Evolutionary conservation across 768 basidiomycete genomes (phyloP), one percentile per base, ranked within the genome.

Genomic region (Boletus bicolor): DNA sequence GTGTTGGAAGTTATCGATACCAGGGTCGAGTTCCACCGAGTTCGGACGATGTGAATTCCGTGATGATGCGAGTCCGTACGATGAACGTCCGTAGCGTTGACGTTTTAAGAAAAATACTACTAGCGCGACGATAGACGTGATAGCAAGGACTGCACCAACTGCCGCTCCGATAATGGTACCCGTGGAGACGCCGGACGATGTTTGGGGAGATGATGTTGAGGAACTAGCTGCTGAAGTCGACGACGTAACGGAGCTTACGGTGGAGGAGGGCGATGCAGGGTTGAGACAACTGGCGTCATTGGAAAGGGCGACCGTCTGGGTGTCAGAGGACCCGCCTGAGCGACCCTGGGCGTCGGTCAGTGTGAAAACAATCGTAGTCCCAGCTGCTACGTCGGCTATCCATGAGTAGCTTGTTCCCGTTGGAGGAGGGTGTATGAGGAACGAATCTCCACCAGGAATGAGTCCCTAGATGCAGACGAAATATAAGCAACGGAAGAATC

Each of bases 251-350:
- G 66, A 26, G 17, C 61, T 60, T n/a, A 57, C 51, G n/a, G 75
- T 85, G 5, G 82, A 80, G 12, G 82, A 77, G 2, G 84, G 84
- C 0, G 84, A 86, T 37, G 58, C 64, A 28, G 64, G 61, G 60
- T 77, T 77, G 24, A 89, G 67, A 62, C 88, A 90, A 19, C 75
- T 75, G 24, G 55, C 64, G 50, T 82, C 76, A 55, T 75, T 76
- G 2, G 83, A 80, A 32, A 65, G 66, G 9, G 75, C 74, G 17
- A 89, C 83, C 6, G 59, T 67, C 56, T 67, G 61, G n/a, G 82
- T 55, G 58, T 82, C 77, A n/a, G 84, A 83, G 54, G 77, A 76
- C 19, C 87, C 87, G 47, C 88, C 87, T 53, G 76, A 74, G 44
- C 75, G 70, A 11, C 81, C 79, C 46, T 61, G 55, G 11, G 79